These are phyloP conservation scores for Exophiala calicioides DNA, from an alignment of 2,329 filamentous ascomycete species.

Conservation along the genomic window DNA sequence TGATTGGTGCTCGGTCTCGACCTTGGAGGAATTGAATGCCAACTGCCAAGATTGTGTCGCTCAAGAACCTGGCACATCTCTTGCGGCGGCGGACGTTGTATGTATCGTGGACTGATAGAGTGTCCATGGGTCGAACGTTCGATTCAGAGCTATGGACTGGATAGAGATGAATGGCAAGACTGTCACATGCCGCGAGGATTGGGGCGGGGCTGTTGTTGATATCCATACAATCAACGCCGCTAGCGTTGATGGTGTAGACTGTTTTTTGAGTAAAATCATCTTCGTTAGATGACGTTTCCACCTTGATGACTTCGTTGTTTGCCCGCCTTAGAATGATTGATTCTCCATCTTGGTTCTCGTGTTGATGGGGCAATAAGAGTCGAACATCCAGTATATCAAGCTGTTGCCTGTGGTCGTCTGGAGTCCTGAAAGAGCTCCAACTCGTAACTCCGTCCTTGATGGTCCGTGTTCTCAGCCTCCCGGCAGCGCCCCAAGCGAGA, in stretches of 20 bases:
- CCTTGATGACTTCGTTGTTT: slow-evolving; percentile 46
- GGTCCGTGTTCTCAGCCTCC: slow-evolving; percentile 55
- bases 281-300: slow-evolving; percentile 41
- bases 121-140: slow-evolving; percentile 41
- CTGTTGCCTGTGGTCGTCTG: slow-evolving; percentile 34
- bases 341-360: slow-evolving; percentile 40
- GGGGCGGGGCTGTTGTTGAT: slow-evolving; percentile 44
- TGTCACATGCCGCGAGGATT: slow-evolving; percentile 55
- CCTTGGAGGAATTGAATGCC: slow-evolving; percentile 45
- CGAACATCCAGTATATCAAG: slow-evolving; percentile 63
- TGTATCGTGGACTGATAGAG: slow-evolving; percentile 33
- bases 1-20: slow-evolving; percentile 43
- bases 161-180: slow-evolving; percentile 52
- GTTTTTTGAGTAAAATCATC: slow-evolving; percentile 38
- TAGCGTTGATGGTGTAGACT: slow-evolving; percentile 43
- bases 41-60: slow-evolving; percentile 52
- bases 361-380: slow-evolving; percentile 49
- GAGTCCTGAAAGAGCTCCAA: slow-evolving; percentile 31
- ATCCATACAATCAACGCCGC: slow-evolving; percentile 51
- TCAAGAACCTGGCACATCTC: slow-evolving; percentile 58
- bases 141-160: slow-evolving; percentile 38
- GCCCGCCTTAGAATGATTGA: slow-evolving; percentile 58
- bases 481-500: slow-evolving; percentile 62
- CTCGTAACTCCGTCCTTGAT: slow-evolving; percentile 44
- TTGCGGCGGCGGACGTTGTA: slow-evolving; percentile 33